phyloP scores from a whole-genome alignment of 352 stramenopile species.

The Albugo candida region DNA sequence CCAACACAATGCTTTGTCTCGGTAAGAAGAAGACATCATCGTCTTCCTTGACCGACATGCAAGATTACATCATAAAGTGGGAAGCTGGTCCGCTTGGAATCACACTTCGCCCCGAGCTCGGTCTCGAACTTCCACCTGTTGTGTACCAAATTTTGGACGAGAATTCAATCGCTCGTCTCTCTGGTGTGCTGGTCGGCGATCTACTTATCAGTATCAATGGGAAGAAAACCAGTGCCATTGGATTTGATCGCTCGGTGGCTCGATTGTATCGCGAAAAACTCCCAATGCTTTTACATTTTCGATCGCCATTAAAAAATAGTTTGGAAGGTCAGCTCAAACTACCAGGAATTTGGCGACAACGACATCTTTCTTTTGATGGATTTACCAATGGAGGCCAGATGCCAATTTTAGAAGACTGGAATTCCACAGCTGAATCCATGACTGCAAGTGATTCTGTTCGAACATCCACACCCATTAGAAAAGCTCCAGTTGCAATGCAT shows the following conservation, averaged over 20 bases:
- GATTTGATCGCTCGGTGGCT: conserved; percentile 62
- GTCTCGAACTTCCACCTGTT: conserved; percentile 54
- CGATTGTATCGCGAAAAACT: conserved; percentile 66
- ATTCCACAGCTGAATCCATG: too few relatives aligned
- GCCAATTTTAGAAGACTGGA: too few relatives aligned
- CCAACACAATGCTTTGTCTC: too few relatives aligned
- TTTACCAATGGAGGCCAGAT: too few relatives aligned
- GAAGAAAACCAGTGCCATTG: conserved; percentile 63
- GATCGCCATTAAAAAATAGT: conserved; percentile 8
- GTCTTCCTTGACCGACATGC: too few relatives aligned
- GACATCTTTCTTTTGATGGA: too few relatives aligned
- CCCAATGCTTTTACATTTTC: conserved; percentile 60
- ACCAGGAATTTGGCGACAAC: too few relatives aligned
- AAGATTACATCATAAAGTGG: conserved; percentile 74
- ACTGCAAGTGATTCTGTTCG: too few relatives aligned
- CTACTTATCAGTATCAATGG: conserved; percentile 81
- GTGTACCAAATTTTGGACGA: conserved; percentile 49
- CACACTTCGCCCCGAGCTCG: conserved; percentile 45
- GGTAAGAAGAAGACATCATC: too few relatives aligned
- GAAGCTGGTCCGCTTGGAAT: conserved; percentile 57
- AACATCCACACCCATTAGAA: too few relatives aligned
- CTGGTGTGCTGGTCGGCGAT: conserved; percentile 59
- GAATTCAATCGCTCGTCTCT: conserved; percentile 48
- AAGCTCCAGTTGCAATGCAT: too few relatives aligned
- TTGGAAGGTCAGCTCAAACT: too few relatives aligned